Evolutionary conservation across 768 basidiomycete genomes (phyloP).

Genomic region (Russula compacta): DNA sequence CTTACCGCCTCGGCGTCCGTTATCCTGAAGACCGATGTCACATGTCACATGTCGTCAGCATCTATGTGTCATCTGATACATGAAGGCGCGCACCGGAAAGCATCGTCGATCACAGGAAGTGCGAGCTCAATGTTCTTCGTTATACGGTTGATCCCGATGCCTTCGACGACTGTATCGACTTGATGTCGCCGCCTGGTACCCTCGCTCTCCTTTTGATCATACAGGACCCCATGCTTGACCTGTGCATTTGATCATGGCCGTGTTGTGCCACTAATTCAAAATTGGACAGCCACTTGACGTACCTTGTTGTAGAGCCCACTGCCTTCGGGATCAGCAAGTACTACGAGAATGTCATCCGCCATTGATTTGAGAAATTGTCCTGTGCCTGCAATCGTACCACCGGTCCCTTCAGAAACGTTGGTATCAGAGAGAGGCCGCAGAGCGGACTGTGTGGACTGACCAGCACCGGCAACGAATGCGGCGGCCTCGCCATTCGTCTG

Average conservation of each 20-base stretch:
- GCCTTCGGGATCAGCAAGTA: slow-evolving; percentile 86
- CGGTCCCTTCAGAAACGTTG: slow-evolving; percentile 56
- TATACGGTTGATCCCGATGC: slow-evolving; percentile 88
- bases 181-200: slow-evolving; percentile 90
- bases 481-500: slow-evolving; percentile 78
- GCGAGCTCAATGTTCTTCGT: slow-evolving; percentile 87
- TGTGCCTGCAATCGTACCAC: slow-evolving; percentile 86
- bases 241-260: slow-evolving; percentile 22
- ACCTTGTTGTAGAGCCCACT: slow-evolving; percentile 95
- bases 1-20: slow-evolving; percentile 90
- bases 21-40: slow-evolving; percentile 41
- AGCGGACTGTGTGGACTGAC: slow-evolving; percentile 29
- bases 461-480: slow-evolving; percentile 88
- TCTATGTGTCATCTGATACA: background rate
- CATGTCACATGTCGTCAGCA: slow-evolving; percentile 8
- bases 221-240: slow-evolving; percentile 94
- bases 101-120: slow-evolving; percentile 78
- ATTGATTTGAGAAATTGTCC: slow-evolving; percentile 74
- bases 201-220: slow-evolving; percentile 83
- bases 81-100: slow-evolving; percentile 51
- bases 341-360: slow-evolving; percentile 55
- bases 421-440: background rate
- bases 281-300: background rate
- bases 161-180: slow-evolving; percentile 94
- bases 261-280: background rate